A percentile compares a stretch with the other conserved stretches of the same genome.
These are phyloP conservation scores for Colletotrichum acutatum DNA, from an alignment of 2,329 filamentous ascomycete species.

Conservation along the genomic window DNA sequence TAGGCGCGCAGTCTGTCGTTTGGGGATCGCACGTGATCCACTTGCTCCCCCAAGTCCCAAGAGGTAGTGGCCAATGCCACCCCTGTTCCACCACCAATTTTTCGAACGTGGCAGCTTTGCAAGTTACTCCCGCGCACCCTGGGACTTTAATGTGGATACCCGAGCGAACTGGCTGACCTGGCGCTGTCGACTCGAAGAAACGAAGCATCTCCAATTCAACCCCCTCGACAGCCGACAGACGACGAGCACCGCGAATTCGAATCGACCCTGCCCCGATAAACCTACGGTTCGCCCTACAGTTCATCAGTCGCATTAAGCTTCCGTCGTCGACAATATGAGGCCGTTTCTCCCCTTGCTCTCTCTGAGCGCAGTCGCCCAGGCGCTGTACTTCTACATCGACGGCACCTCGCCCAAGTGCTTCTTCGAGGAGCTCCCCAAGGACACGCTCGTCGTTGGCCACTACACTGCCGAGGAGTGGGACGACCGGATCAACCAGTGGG, in stretches of 20 bases:
- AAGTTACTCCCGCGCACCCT: conserved; percentile 31
- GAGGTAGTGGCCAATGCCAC: conserved; percentile 24
- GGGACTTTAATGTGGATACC: conserved; percentile 34
- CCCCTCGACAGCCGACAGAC: conserved; percentile 13
- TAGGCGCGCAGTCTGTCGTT: conserved; percentile 4
- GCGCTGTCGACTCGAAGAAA: conserved; percentile 31
- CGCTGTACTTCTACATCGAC: conserved; percentile 96
- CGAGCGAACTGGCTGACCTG: conserved; percentile 32
- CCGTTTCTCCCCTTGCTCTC: conserved; percentile 73
- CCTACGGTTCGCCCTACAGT: neutral
- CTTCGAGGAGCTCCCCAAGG: conserved; percentile 97
- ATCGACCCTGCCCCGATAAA: neutral
- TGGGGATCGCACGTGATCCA: conserved; percentile 29
- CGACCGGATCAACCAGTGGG: conserved; percentile 74
- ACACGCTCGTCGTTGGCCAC: conserved; percentile 94
- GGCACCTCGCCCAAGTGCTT: conserved; percentile 90
- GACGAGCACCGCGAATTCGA: conserved; percentile 9
- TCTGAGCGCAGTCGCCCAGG: conserved; percentile 74
- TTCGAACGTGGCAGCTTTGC: conserved; percentile 65
- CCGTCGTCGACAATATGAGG: conserved; percentile 59
- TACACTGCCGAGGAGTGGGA: conserved; percentile 90
- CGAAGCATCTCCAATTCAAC: conserved; percentile 24
- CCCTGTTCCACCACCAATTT: conserved; percentile 47
- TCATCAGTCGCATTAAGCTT: neutral
- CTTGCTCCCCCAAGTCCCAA: neutral